Evolutionary conservation across 2,329 filamentous ascomycete genomes (phyloP), one percentile per base, ranked within the genome.

Genomic region (Setomelanomma holmii): DNA sequence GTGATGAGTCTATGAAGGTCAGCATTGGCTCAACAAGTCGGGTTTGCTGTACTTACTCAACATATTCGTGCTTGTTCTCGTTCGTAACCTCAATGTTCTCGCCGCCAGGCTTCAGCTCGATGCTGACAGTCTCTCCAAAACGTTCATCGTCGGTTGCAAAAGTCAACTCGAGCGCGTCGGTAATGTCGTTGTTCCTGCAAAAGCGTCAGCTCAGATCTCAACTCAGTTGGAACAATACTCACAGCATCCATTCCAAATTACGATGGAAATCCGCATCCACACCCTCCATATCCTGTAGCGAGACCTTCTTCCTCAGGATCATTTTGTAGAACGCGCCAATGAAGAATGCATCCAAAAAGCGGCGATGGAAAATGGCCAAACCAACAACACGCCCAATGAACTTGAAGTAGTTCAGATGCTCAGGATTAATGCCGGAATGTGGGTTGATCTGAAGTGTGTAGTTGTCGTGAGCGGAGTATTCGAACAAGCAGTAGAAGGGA

Each of bases 381-480:
- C 95, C 95, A 53, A 99, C 95, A 22, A 99, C 95, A 54, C 95
- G 91, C 42, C 95, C 95, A 69, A 99, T 99, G 73, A 99, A 99
- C 78, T 96, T 98, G 86, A 99, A 99, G 80, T 98, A 99, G 75
- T 97, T 98, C 69, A 99, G 82, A 85, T 99, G 95, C 78, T 99
- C 95, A 1, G 95, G 95, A 77, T 99, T 99, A 78, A 99, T 98
- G 60, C 95, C 95, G 17, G 95, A 99, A 77, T 99, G 95, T 40
- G 95, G 95, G 80, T 99, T 99, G 81, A 99, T 99, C 79, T 99
- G 95, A 49, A 99, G 89, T 23, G 95, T 99, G 80, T 99, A 99
- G 80, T 99, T 99, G 86, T 99, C 95, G 81, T 99, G 95, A 34
- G 95, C 95, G 21, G 95, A 98, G 78, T 99, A 99, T 79, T 99